Base-by-base conservation (phyloP, 2,329 filamentous ascomycete genomes). In the Epichloe amarillans region DNA sequence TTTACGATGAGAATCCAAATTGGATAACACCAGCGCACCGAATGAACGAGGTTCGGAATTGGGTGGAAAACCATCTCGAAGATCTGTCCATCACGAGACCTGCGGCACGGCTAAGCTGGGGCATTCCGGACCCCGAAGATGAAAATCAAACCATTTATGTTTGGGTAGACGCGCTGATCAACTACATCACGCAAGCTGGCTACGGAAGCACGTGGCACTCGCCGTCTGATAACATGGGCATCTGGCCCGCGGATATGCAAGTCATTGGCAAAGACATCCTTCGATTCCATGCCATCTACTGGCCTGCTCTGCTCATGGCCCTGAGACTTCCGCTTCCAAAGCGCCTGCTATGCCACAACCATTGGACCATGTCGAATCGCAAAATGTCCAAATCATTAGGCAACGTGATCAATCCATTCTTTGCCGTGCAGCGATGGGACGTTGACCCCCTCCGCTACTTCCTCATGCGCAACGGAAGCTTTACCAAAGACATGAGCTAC, bases 311-410 rank as follows among this genome's bases (percentile, higher is more conserved):
- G 58, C 80, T 98, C 15, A 84, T 98, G 76, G 91, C 93, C 1
- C 72, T 96, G 14, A 82, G 83, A 48, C 73, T 97, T 4, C 84
- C 88, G 1, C 72, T 86, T 1, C 88, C 93, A 1, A 84, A 82
- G 61, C 82, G 82, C 55, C 79, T 98, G 35, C 72, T 98, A 2
- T 88, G 88, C 49, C 93, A 98, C 64, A 89, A 84, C 2, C 93
- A 98, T 65, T 98, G 94, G 93, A 95, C 89, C 14, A 83, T 98
- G 69, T 87, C 86, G 51, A 81, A 81, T 49, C 80, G 83, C 58
- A 98, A 98, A 67, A 98, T 98, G 90, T 91, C 90, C 54, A 98
- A 98, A 66, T 95, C 88, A 1, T 80, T 85, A 2, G 93, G 93
- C 55, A 96, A 96, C 64, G 91, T 95, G 2, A 91, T 98, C 42